These are phyloP conservation scores for Phascolomyces articulosus DNA, from an alignment of 371 early-diverging fungal species.

Conservation along the genomic window DNA sequence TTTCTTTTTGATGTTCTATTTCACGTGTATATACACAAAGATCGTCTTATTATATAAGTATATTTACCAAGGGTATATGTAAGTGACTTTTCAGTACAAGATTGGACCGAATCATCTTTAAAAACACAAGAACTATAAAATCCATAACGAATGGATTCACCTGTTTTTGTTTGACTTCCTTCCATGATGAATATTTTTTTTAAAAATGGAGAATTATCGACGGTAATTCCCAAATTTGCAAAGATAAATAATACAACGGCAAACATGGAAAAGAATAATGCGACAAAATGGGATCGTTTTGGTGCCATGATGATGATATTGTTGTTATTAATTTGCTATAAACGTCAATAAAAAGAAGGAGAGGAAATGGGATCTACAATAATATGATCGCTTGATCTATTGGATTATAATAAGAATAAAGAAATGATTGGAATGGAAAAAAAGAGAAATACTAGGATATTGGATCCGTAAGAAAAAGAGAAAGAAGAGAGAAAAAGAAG, in stretches of 20 bases:
- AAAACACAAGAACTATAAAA: constrained; percentile 39
- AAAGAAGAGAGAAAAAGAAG: too few relatives aligned
- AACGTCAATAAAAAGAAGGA: neutral
- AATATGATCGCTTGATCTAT: too few relatives aligned
- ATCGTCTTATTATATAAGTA: neutral
- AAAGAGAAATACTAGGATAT: too few relatives aligned
- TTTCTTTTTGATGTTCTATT: too few relatives aligned
- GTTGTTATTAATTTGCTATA: neutral
- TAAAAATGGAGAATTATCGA: constrained; percentile 26
- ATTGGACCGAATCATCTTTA: constrained; percentile 12
- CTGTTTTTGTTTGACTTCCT: constrained; percentile 25
- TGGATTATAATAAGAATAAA: too few relatives aligned
- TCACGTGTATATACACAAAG: neutral
- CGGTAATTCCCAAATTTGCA: constrained; percentile 38
- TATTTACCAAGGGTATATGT: constrained; percentile 31
- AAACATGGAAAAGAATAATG: constrained; percentile 25
- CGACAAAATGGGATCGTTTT: constrained; percentile 23
- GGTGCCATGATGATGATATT: neutral
- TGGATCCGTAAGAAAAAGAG: too few relatives aligned
- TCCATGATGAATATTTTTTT: constrained; percentile 28
- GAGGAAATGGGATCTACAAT: neutral
- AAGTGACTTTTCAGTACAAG: constrained; percentile 23
- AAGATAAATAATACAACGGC: constrained; percentile 32
- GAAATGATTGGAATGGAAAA: too few relatives aligned
- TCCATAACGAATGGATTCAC: constrained; percentile 36